Percentiles rank a stretch among this genome's conserved stretches.
Conservation (phyloP, 345 rosid species). For the Raphanus raphanistrum region DNA sequence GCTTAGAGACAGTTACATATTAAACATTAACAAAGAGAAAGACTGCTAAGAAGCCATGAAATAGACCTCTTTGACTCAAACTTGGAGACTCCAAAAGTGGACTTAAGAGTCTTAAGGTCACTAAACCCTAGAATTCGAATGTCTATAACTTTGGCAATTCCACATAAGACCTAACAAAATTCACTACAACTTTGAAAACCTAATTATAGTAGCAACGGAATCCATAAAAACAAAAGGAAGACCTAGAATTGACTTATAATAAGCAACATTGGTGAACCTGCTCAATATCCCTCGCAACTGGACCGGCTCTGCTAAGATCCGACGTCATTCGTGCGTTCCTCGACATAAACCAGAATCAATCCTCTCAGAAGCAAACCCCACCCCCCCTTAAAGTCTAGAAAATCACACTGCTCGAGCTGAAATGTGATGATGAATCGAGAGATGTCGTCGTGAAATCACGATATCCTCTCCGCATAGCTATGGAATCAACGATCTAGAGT, state of each 20-base stretch:
- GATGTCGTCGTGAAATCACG: slow-evolving; percentile 7
- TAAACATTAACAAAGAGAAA: not conserved
- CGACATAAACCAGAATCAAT: slow-evolving; percentile 42
- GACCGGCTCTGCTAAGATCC: slow-evolving; percentile 82
- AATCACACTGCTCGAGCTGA: slow-evolving; percentile 37
- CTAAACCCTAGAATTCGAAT: not conserved
- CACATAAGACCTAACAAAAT: not conserved
- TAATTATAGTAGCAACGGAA: not conserved
- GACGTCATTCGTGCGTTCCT: slow-evolving; percentile 76
- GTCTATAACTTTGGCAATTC: not conserved
- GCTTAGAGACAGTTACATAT: not conserved
- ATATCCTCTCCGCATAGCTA: slow-evolving; percentile 14
- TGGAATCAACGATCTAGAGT: slow-evolving; percentile 19
- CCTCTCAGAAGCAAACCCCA: slow-evolving; percentile 40
- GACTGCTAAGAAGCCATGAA: slow-evolving; percentile 4
- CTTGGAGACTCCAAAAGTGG: not conserved
- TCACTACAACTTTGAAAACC: not conserved
- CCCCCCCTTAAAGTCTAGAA: not conserved
- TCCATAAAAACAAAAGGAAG: not conserved
- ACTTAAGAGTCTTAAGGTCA: not conserved
- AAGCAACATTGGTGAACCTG: slow-evolving; percentile 60
- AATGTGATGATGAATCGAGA: slow-evolving; percentile 20
- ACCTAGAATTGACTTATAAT: slow-evolving; percentile 16
- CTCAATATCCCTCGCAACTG: slow-evolving; percentile 81
- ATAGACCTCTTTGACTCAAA: not conserved